Percentiles rank a stretch among this genome's conserved stretches.
Evolutionary conservation across 179 eudicot species (phyloP).

Genomic region (Nepenthes alata): DNA sequence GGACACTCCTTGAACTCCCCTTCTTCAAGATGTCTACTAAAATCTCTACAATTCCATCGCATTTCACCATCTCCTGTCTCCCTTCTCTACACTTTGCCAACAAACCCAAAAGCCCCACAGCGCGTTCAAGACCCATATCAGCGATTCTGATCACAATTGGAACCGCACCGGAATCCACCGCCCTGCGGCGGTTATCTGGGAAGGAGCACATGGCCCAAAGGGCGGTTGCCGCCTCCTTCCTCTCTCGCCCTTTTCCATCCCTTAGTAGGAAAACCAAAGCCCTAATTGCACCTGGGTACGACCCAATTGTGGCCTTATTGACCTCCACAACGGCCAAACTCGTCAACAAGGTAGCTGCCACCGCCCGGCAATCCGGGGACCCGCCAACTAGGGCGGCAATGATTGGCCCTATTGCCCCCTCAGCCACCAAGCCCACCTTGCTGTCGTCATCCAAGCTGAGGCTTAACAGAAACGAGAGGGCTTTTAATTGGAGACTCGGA

Average conservation of each 20-base stretch:
- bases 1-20: conserved; percentile 71
- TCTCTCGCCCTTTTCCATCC: conserved; percentile 48
- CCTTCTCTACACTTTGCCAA: conserved; percentile 66
- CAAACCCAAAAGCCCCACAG: conserved; percentile 64
- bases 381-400: conserved; percentile 34
- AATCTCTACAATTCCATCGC: conserved; percentile 27
- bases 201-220: conserved; percentile 59
- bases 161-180: conserved; percentile 56
- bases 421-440: conserved; percentile 82
- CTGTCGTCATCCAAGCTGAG: conserved; percentile 65
- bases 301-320: conserved; percentile 80
- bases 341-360: conserved; percentile 74
- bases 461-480: conserved; percentile 42
- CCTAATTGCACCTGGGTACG: conserved; percentile 56
- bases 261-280: conserved; percentile 39
- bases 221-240: conserved; percentile 78
- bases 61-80: conserved; percentile 46
- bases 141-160: conserved; percentile 31
- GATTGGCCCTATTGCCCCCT: conserved; percentile 57
- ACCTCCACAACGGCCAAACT: conserved; percentile 83
- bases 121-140: conserved; percentile 52
- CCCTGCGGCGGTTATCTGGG: conserved; percentile 54
- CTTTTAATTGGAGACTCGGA: conserved; percentile 28
- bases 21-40: conserved; percentile 50
- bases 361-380: conserved; percentile 32